Evolutionary conservation across 1,139 yeast species (phyloP).

Genomic region (Ashbya aceris): DNA sequence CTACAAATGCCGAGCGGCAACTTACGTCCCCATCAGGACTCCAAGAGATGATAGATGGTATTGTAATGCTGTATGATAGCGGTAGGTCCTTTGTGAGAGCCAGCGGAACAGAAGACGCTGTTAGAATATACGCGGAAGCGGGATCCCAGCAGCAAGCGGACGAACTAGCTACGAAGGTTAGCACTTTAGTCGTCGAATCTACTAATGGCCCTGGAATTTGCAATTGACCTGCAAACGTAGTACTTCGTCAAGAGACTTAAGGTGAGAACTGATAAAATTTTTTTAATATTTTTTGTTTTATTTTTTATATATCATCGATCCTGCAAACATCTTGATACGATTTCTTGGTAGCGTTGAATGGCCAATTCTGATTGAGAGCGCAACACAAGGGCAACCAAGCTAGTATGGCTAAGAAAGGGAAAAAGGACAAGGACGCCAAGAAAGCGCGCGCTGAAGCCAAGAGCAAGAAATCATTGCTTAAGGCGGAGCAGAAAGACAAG

Average conservation of each 20-base stretch:
- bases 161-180: constrained; percentile 45
- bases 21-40: constrained; percentile 69
- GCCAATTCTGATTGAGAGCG: too few relatives aligned
- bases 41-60: constrained; percentile 60
- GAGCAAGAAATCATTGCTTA: constrained; percentile 62
- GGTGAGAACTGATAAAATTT: too few relatives aligned
- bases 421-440: constrained; percentile 82
- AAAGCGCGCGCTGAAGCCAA: constrained; percentile 84
- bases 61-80: constrained; percentile 45
- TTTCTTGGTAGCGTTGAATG: too few relatives aligned
- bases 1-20: constrained; percentile 85
- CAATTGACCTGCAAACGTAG: too few relatives aligned
- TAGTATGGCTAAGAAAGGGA: constrained; percentile 75
- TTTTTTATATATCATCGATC: too few relatives aligned
- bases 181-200: constrained; percentile 33
- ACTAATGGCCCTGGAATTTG: too few relatives aligned
- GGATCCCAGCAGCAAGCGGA: constrained; percentile 44
- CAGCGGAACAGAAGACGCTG: constrained; percentile 97
- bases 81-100: constrained; percentile 95
- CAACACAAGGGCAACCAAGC: neutral
- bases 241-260: too few relatives aligned
- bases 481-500: constrained; percentile 65
- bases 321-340: too few relatives aligned
- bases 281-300: too few relatives aligned
- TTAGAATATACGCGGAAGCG: constrained; percentile 92